Evolutionary conservation across 1,139 yeast species (phyloP), one percentile per base, ranked within the genome.

Genomic region (Candida pseudocylindracea): DNA sequence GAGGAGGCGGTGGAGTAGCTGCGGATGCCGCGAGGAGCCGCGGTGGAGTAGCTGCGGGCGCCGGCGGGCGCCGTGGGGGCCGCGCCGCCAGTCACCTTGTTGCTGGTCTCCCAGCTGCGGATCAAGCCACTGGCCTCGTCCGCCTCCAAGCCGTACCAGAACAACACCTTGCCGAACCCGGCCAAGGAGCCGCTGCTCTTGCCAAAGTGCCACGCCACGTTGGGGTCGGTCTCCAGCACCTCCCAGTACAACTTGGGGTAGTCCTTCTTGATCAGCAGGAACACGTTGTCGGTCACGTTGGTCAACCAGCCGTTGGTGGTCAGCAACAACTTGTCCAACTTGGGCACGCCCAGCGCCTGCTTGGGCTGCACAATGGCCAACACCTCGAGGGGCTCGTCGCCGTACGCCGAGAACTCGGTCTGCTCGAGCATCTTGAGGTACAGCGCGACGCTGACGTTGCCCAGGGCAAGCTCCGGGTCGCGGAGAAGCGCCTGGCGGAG

Each of bases 301-400:
- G 88, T 88, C 49, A 88, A 71, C 99, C 99, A 88, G 31, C 96
- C 96, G 37, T 79, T 69, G 51, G 78, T 73, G 27, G 92, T 70
- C 27, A 92, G 81, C 42, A 83, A 62, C 49, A 88, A 81, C 53
- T 81, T 83, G 52, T 81, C 94, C 40, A 88, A 58, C 36, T 65
- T 68, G n/a, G 95, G 76, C 36, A 78, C 57, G 11, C 32, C 32
- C n/a, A 33, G 27, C 29, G 31, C 29, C 15, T 30, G 32, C 10
- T 12, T 27, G 32, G 54, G 49, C 30, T 62, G 60, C 29, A 88
- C 93, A 44, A 88, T 74, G 11, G 96, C 93, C 44, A 88, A 62
- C 3, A 83, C 95, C 46, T 88, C 96, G 46, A 83, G 64, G 28
- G 95, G 95, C 51, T 88, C 96, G 53, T 88, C 98, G 36, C 94